A percentile compares a stretch with the other conserved stretches of the same genome.
Evolutionary conservation across 192 early-diverging fungal species (phyloP).

Genomic region (Dispira simplex): DNA sequence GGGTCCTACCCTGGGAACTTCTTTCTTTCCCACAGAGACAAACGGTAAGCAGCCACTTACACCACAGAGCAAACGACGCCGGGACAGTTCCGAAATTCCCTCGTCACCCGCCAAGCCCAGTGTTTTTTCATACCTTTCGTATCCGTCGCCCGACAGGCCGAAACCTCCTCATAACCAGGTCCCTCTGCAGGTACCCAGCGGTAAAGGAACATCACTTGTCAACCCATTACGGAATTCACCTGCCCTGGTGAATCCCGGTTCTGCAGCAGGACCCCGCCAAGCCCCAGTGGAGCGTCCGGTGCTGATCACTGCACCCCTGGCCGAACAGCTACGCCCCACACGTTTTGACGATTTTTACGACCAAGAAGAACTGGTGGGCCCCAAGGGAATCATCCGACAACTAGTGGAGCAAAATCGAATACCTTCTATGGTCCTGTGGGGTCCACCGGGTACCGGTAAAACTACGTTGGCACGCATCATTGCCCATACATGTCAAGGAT

Average conservation of each 20-base stretch:
- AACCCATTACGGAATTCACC: neutral
- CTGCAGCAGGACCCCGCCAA: slow-evolving; percentile 6
- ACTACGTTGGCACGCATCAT: slow-evolving; percentile 46
- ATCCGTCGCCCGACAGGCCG: too few relatives aligned
- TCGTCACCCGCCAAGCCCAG: too few relatives aligned
- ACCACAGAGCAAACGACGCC: too few relatives aligned
- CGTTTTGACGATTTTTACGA: slow-evolving; percentile 53
- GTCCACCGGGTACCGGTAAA: slow-evolving; percentile 39
- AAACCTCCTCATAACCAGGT: too few relatives aligned
- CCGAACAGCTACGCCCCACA: slow-evolving; percentile 25
- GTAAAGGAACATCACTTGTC: too few relatives aligned
- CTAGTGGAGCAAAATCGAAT: slow-evolving; percentile 51
- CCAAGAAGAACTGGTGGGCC: slow-evolving; percentile 51
- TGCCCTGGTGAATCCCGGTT: neutral
- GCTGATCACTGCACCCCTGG: slow-evolving; percentile 17
- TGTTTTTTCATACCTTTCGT: too few relatives aligned
- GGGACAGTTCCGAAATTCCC: too few relatives aligned
- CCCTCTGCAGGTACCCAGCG: too few relatives aligned
- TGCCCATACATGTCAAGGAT: slow-evolving; percentile 19
- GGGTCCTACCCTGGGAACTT: too few relatives aligned
- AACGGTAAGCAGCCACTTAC: too few relatives aligned
- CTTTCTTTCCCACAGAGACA: too few relatives aligned
- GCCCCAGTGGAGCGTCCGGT: too few relatives aligned
- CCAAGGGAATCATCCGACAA: slow-evolving; percentile 37
- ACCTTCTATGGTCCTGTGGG: slow-evolving; percentile 72